phyloP scores from a whole-genome alignment of 2,329 filamentous ascomycete species.

The Fusarium goolgardi region DNA sequence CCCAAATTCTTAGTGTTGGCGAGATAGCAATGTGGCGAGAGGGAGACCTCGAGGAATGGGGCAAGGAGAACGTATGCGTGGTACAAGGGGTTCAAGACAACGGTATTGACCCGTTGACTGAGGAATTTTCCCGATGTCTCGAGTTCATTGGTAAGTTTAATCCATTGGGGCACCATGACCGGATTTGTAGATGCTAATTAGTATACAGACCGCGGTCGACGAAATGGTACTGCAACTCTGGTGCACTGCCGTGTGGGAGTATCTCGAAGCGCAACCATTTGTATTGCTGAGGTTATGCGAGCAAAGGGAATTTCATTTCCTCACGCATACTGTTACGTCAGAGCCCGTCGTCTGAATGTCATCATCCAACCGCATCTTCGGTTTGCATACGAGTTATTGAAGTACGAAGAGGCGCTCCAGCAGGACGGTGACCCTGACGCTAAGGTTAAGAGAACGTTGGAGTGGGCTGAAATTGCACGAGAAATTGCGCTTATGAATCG shows the following conservation, averaged over 20 bases:
- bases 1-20: constrained; percentile 89
- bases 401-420: constrained; percentile 89
- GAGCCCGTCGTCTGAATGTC: constrained; percentile 91
- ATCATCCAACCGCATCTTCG: constrained; percentile 97
- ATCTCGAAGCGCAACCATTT: constrained; percentile 94
- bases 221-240: constrained; percentile 82
- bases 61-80: constrained; percentile 79
- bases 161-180: not conserved
- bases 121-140: constrained; percentile 86
- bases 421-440: constrained; percentile 58
- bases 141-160: constrained; percentile 85
- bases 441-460: constrained; percentile 77
- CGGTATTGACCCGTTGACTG: constrained; percentile 89
- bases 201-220: constrained; percentile 77
- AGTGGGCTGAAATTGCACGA: constrained; percentile 88
- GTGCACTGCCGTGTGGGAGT: constrained; percentile 98
- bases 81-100: constrained; percentile 95
- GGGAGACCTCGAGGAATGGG: constrained; percentile 77
- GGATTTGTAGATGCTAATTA: constrained; percentile 12
- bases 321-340: constrained; percentile 94
- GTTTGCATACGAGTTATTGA: constrained; percentile 94
- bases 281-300: constrained; percentile 98
- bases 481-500: constrained; percentile 97
- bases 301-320: constrained; percentile 84
- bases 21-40: constrained; percentile 86